Conservation (phyloP, 768 basidiomycete genomes). For the Hygrophoropsis aurantiaca region DNA sequence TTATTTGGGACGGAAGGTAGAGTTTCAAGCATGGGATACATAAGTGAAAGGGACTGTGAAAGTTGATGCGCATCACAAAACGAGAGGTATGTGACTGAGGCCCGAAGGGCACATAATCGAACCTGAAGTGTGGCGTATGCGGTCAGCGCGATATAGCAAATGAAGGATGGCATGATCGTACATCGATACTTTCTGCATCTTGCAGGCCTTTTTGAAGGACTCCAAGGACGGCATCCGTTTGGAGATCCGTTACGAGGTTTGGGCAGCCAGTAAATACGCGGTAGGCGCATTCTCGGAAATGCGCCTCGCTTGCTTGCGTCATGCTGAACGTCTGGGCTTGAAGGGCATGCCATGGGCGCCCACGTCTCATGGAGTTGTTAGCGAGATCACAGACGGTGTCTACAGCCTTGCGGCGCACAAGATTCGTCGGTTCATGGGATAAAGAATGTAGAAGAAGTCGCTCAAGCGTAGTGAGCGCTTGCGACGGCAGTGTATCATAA, state of each 20-base stretch:
- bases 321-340: slow-evolving; percentile 72
- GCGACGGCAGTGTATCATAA: slow-evolving; percentile 74
- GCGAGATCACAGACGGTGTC: slow-evolving; percentile 79
- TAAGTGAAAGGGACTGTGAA: slow-evolving; percentile 55
- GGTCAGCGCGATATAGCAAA: slow-evolving; percentile 3
- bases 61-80: slow-evolving; percentile 62
- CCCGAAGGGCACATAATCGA: slow-evolving; percentile 69
- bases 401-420: slow-evolving; percentile 69
- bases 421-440: slow-evolving; percentile 52
- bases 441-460: slow-evolving; percentile 71
- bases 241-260: slow-evolving; percentile 74
- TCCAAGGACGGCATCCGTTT: slow-evolving; percentile 64
- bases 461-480: slow-evolving; percentile 67
- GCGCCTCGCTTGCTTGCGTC: slow-evolving; percentile 36
- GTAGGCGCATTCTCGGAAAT: slow-evolving; percentile 62
- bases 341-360: slow-evolving; percentile 79
- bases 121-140: slow-evolving; percentile 46
- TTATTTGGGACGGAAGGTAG: slow-evolving; percentile 56
- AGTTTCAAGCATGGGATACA: slow-evolving; percentile 75
- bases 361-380: slow-evolving; percentile 70
- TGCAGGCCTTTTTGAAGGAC: slow-evolving; percentile 69
- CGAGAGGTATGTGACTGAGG: slow-evolving; percentile 67
- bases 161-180: slow-evolving; percentile 26
- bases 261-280: slow-evolving; percentile 73
- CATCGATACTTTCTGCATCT: slow-evolving; percentile 65